phyloP scores from a whole-genome alignment of 441 rosid species.

The Aquilaria agallochum region DNA sequence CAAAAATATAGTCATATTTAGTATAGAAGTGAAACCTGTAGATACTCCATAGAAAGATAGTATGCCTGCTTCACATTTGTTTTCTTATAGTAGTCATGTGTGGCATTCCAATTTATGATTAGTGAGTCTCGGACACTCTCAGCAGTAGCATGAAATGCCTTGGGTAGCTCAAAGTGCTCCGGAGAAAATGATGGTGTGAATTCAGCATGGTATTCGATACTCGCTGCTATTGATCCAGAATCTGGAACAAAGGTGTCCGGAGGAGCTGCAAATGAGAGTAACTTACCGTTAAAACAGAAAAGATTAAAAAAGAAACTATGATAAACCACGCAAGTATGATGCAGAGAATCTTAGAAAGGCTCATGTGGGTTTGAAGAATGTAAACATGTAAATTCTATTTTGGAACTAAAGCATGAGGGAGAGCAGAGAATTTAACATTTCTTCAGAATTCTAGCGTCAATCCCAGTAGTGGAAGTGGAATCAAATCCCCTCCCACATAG shows the following conservation, averaged over 20 bases:
- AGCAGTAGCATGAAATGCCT: slow-evolving; percentile 85
- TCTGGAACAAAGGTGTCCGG: slow-evolving; percentile 38
- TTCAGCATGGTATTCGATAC: slow-evolving; percentile 82
- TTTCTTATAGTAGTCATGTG: slow-evolving; percentile 65
- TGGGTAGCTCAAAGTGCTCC: slow-evolving; percentile 66
- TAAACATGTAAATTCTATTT: no score
- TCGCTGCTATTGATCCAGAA: slow-evolving; percentile 62
- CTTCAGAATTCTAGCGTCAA: no score
- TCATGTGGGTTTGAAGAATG: no score
- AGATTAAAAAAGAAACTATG: no score
- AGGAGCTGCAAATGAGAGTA: slow-evolving; percentile 7
- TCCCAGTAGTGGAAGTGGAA: no score
- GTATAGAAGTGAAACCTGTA: slow-evolving; percentile 54
- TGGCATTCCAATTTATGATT: slow-evolving; percentile 76
- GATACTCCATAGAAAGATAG: slow-evolving; percentile 91
- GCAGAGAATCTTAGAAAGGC: no score
- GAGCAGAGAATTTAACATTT: no score
- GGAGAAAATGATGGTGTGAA: slow-evolving; percentile 81
- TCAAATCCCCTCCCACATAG: no score
- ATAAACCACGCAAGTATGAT: no score
- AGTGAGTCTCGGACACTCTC: slow-evolving; percentile 84
- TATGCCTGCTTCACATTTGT: slow-evolving; percentile 80
- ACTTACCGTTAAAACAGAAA: background rate
- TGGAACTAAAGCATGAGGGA: no score
- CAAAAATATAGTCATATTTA: no score